phyloP scores from a whole-genome alignment of 2,329 filamentous ascomycete genomes.

The Bimuria novae-zelandiae region DNA sequence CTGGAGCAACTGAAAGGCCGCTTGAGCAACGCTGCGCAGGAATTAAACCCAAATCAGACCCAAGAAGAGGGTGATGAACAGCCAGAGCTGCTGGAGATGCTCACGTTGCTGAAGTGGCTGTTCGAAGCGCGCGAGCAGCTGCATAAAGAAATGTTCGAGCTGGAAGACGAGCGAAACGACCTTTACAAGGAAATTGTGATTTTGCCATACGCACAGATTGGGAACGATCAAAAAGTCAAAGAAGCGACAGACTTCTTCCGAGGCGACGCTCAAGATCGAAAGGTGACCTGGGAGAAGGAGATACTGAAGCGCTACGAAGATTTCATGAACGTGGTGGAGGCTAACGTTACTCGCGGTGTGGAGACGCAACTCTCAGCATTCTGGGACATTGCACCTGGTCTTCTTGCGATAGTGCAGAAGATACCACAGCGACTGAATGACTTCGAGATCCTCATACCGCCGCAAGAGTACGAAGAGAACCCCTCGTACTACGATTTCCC shows the following conservation, averaged over 20 bases:
- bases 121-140: slow-evolving; percentile 91
- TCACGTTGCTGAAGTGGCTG: slow-evolving; percentile 94
- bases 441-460: slow-evolving; percentile 78
- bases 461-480: slow-evolving; percentile 82
- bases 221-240: slow-evolving; percentile 77
- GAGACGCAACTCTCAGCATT: slow-evolving; percentile 92
- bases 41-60: slow-evolving; percentile 75
- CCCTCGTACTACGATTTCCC: slow-evolving; percentile 80
- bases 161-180: slow-evolving; percentile 83
- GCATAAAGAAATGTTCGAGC: slow-evolving; percentile 81
- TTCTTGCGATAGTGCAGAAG: slow-evolving; percentile 77
- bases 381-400: slow-evolving; percentile 92
- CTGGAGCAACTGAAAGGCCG: slow-evolving; percentile 75
- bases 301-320: slow-evolving; percentile 73
- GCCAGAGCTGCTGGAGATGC: slow-evolving; percentile 89
- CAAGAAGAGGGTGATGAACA: slow-evolving; percentile 96
- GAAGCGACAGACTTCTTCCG: slow-evolving; percentile 82
- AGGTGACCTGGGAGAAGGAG: slow-evolving; percentile 71
- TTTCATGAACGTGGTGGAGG: slow-evolving; percentile 78
- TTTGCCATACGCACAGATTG: slow-evolving; percentile 73
- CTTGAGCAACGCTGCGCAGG: slow-evolving; percentile 72
- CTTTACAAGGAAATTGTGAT: slow-evolving; percentile 85
- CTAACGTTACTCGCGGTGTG: slow-evolving; percentile 84
- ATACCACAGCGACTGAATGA: slow-evolving; percentile 65
- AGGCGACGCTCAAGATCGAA: slow-evolving; percentile 74